phyloP scores from a whole-genome alignment of 2,329 filamentous ascomycete genomes.

The Ilyonectria sp. region DNA sequence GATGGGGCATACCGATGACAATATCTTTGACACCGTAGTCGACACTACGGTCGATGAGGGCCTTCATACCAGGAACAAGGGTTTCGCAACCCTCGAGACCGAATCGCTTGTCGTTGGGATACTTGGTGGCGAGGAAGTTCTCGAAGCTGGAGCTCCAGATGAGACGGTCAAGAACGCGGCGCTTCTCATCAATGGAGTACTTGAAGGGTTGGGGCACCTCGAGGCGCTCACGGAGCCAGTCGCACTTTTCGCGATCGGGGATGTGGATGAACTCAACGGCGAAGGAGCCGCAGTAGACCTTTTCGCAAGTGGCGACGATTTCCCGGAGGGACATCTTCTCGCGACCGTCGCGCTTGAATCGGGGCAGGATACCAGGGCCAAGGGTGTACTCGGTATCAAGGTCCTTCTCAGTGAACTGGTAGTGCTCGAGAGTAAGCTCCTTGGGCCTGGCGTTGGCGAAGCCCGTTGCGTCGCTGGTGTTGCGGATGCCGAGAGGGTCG shows the following conservation, averaged over 20 bases:
- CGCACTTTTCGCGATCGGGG: constrained; percentile 95
- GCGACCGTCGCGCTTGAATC: constrained; percentile 89
- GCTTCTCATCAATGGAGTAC: constrained; percentile 98
- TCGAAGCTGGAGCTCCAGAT: constrained; percentile 99
- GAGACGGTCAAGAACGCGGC: constrained; percentile 94
- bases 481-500: constrained; percentile 94
- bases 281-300: constrained; percentile 97
- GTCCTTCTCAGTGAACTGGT: constrained; percentile 95
- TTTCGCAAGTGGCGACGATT: constrained; percentile 93
- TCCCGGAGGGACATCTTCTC: constrained; percentile 98
- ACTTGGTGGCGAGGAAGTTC: constrained; percentile 94
- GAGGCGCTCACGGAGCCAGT: constrained; percentile 96
- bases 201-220: constrained; percentile 97
- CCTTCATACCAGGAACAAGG: constrained; percentile 99
- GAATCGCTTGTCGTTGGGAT: constrained; percentile 99
- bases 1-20: constrained; percentile 99
- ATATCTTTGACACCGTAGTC: constrained; percentile 99
- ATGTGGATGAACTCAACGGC: constrained; percentile 99
- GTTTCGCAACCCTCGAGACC: constrained; percentile 98
- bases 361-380: constrained; percentile 93
- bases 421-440: constrained; percentile 93
- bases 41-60: constrained; percentile 96
- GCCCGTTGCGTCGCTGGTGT: constrained; percentile 71
- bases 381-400: constrained; percentile 92
- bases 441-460: constrained; percentile 91